A percentile compares a stretch with the other conserved stretches of the same genome.
Evolutionary conservation across 768 basidiomycete species (phyloP).

Genomic region (Boletus coccyginus): DNA sequence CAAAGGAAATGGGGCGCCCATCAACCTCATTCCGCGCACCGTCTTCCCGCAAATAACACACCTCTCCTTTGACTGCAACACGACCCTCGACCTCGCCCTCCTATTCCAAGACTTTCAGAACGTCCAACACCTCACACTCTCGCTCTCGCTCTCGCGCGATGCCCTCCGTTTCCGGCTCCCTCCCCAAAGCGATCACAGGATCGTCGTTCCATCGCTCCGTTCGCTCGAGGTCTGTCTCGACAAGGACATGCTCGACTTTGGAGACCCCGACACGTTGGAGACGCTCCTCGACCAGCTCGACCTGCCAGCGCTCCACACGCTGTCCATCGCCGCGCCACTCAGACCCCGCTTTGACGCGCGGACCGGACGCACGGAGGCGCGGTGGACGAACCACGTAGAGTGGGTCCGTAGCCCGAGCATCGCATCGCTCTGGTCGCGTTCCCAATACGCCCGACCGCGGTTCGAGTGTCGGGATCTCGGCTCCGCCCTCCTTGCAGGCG

Average conservation of each 20-base stretch:
- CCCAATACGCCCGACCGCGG: conserved; percentile 1
- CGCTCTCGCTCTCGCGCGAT: conserved; percentile 10
- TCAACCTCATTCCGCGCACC: conserved; percentile 15
- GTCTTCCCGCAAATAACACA: conserved; percentile 20
- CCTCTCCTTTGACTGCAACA: conserved; percentile 21
- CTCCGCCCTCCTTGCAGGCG: neutral
- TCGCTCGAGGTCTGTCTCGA: conserved; percentile 20
- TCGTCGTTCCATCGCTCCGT: conserved; percentile 6
- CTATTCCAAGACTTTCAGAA: conserved; percentile 19
- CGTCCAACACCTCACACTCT: conserved; percentile 16
- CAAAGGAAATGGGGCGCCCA: conserved; percentile 9
- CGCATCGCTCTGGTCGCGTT: conserved; percentile 13
- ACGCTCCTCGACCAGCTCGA: conserved; percentile 20
- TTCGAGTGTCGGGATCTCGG: conserved; percentile 7
- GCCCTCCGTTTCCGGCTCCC: conserved; percentile 10
- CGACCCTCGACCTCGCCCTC: conserved; percentile 17
- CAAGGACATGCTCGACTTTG: conserved; percentile 19
- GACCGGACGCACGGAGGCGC: neutral
- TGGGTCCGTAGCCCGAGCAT: conserved; percentile 19
- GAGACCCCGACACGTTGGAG: conserved; percentile 15
- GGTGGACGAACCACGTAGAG: conserved; percentile 1
- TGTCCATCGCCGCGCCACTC: conserved; percentile 9
- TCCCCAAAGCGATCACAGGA: neutral
- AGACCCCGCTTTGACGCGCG: neutral
- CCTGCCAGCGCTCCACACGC: conserved; percentile 17